Percentiles rank a stretch among this genome's conserved stretches.
Conservation (phyloP, 2,329 filamentous ascomycete species). For the Talaromyces rugulosus region DNA sequence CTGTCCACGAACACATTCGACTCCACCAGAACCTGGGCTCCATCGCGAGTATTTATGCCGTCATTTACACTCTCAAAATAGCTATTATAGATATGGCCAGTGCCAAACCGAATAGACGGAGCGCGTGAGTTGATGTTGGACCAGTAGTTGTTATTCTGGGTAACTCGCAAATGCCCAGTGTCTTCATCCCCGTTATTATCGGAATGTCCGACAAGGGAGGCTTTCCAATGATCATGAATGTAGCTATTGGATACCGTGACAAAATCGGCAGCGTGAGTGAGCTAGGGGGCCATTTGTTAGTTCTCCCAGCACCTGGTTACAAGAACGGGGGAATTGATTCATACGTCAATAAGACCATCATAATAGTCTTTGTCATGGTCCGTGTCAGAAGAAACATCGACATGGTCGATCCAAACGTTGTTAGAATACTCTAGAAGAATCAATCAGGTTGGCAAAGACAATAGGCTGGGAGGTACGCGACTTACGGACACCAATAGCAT, state of each 20-base stretch:
- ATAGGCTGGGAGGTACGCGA: neutral
- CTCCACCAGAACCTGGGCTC: neutral
- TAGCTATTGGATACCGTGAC: slow-evolving; percentile 49
- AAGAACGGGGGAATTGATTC: neutral
- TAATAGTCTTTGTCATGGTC: neutral
- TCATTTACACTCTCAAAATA: neutral
- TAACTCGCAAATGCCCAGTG: neutral
- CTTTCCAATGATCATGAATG: slow-evolving; percentile 60
- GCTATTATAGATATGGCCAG: neutral
- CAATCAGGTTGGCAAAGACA: neutral
- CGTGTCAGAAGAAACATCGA: neutral
- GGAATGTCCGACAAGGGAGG: slow-evolving; percentile 44
- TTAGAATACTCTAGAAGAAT: neutral
- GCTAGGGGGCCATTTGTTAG: slow-evolving; percentile 10
- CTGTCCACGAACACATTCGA: neutral
- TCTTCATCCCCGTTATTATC: neutral
- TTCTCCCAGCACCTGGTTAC: neutral
- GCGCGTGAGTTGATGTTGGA: neutral
- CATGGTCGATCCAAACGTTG: neutral
- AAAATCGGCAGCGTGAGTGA: slow-evolving; percentile 61
- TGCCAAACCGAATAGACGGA: neutral
- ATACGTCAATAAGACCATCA: neutral
- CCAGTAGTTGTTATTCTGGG: neutral
- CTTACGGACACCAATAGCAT: neutral
- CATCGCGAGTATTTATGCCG: neutral